phyloP scores from a whole-genome alignment of 768 basidiomycete genomes.

The Termitomyces sp. region DNA sequence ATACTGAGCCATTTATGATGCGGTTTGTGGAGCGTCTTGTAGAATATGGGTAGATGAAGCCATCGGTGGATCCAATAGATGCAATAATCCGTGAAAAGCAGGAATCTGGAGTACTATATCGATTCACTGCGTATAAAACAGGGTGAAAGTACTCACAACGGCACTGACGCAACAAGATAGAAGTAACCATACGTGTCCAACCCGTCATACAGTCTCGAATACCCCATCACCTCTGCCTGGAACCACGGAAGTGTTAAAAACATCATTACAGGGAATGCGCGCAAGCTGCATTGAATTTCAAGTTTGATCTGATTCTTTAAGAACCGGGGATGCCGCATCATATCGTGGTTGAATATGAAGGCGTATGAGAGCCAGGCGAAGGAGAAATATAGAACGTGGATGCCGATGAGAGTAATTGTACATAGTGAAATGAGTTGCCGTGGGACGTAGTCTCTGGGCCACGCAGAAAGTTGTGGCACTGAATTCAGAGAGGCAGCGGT shows the following conservation, averaged over 20 bases:
- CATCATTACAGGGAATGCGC: constrained; percentile 79
- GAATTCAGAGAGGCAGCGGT: constrained; percentile 20
- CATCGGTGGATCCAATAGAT: constrained; percentile 97
- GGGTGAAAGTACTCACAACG: constrained; percentile 44
- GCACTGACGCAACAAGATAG: constrained; percentile 63
- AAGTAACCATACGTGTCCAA: constrained; percentile 74
- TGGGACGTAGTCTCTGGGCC: constrained; percentile 80
- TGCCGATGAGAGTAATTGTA: constrained; percentile 72
- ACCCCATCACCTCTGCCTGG: constrained; percentile 83
- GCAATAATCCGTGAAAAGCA: constrained; percentile 85
- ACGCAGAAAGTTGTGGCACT: constrained; percentile 52
- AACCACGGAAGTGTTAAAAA: constrained; percentile 92
- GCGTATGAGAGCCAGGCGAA: constrained; percentile 82
- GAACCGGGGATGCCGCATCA: constrained; percentile 94
- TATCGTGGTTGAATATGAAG: constrained; percentile 89
- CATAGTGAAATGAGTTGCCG: constrained; percentile 73
- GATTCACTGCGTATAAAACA: neutral
- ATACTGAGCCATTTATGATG: constrained; percentile 98
- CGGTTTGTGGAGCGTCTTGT: constrained; percentile 93
- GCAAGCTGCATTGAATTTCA: constrained; percentile 73
- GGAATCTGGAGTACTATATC: constrained; percentile 40
- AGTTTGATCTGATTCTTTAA: constrained; percentile 77
- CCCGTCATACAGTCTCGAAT: constrained; percentile 72
- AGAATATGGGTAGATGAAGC: constrained; percentile 79
- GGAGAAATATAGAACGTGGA: constrained; percentile 81